Base-by-base conservation (phyloP, 2,329 filamentous ascomycete genomes). In the Colletotrichum lupini region DNA sequence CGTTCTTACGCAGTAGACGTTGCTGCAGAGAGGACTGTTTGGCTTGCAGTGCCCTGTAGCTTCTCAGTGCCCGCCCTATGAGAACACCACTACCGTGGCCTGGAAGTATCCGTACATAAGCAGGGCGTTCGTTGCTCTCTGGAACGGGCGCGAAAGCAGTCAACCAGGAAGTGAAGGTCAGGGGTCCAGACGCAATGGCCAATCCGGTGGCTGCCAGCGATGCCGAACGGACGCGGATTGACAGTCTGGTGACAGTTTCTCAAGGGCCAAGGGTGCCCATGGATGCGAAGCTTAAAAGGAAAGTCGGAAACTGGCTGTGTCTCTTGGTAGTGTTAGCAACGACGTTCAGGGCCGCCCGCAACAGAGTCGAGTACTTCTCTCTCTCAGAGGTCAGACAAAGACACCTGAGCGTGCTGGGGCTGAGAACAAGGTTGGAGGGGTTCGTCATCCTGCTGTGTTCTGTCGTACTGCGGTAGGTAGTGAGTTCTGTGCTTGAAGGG, bases 241-340 rank as follows among this genome's bases (percentile, higher is more conserved):
- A n/a, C 57, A 32, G 57, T 68, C 68, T 52, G 64, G 22, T 68
- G 68, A 72, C 65, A 55, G 37, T 24, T 52, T 32, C 19, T 32
- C 42, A 42, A 28, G 19, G 58, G 58, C 65, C 26, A 68, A 52
- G 58, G 37, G 69, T 46, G 24, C 53, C 14, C 42, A 16, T 42
- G 26, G 42, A 19, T 12, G 35, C 53, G 58, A 69, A 69, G 59
- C 58, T 64, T 69, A 64, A 59, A 63, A 37, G 37, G 16, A 69
- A 66, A 69, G 65, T 68, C 52, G 37, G 30, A 69, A 58, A 69
- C 69, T 68, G 58, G 52, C 49, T 52, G 46, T 46, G 70, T 72
- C 69, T 72, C 58, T 68, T 63, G 58, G 28, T 42, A 42, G 69
- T 72, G 58, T 72, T 59, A 65, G 66, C 52, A 22, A 2, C 12